phyloP scores from a whole-genome alignment of 306 rosid genomes.

The Quillaja saponaria region DNA sequence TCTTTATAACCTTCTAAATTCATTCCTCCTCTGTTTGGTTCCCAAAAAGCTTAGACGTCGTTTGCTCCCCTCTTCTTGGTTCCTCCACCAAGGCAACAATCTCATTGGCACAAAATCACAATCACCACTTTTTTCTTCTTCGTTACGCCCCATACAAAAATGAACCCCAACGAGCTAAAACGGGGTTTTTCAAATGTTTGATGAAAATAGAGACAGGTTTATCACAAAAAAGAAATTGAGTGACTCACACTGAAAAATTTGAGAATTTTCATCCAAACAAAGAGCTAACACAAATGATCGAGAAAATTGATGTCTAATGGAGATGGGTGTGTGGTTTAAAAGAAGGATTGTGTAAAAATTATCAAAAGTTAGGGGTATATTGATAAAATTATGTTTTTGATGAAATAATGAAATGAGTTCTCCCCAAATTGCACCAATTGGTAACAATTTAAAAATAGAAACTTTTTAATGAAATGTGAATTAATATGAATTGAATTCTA shows the following conservation, averaged over 20 bases:
- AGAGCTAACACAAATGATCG: conserved; percentile 62
- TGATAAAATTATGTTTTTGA: no score
- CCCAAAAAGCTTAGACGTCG: conserved; percentile 38
- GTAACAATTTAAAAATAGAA: no score
- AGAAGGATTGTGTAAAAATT: no score
- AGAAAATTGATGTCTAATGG: conserved; percentile 64
- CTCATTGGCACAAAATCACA: background rate
- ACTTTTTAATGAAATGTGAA: no score
- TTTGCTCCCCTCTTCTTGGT: conserved; percentile 44
- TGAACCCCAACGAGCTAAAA: conserved; percentile 60
- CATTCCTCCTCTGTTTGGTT: conserved; percentile 42
- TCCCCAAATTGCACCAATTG: no score
- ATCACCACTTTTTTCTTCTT: background rate
- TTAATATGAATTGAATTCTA: no score
- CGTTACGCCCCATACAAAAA: conserved; percentile 12
- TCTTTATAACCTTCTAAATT: conserved; percentile 48
- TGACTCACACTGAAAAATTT: conserved; percentile 67
- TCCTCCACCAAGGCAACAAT: conserved; percentile 25
- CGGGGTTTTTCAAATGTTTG: conserved; percentile 84
- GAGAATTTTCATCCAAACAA: conserved; percentile 66
- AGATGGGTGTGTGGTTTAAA: conserved; percentile 80
- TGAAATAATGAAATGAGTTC: no score
- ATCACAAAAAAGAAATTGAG: conserved; percentile 66
- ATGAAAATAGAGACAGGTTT: conserved; percentile 67
- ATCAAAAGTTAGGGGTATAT: no score